Evolutionary conservation across 2,329 filamentous ascomycete genomes (phyloP).

Genomic region (Dendrostoma leiphaemia): DNA sequence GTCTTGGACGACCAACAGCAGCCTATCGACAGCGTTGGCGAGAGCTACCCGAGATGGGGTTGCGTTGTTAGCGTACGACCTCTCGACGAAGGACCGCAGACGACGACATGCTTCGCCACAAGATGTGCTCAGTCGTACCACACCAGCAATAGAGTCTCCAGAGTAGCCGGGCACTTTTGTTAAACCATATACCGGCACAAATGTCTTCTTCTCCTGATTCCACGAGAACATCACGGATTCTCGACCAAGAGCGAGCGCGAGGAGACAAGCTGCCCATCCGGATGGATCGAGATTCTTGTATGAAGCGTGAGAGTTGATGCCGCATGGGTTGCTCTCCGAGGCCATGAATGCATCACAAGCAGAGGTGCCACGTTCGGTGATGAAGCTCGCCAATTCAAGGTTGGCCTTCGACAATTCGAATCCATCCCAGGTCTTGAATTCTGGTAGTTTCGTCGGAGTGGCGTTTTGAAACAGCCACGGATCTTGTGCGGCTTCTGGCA

Average conservation of each 20-base stretch:
- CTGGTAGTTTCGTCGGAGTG: conserved; percentile 28
- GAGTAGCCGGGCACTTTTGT: conserved; percentile 59
- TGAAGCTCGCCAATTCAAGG: conserved; percentile 44
- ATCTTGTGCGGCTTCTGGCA: conserved; percentile 29
- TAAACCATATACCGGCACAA: conserved; percentile 45
- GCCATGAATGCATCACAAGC: conserved; percentile 64
- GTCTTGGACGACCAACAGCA: conserved; percentile 48
- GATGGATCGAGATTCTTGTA: conserved; percentile 43
- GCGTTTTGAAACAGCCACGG: conserved; percentile 47
- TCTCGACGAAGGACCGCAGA: conserved; percentile 45
- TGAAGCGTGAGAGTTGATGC: conserved; percentile 35
- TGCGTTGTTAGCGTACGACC: conserved; percentile 41
- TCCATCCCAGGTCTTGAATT: conserved; percentile 67
- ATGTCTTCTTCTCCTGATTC: conserved; percentile 49
- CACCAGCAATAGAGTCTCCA: conserved; percentile 42
- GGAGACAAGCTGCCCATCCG: conserved; percentile 55
- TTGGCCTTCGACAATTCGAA: conserved; percentile 50
- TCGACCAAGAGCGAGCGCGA: conserved; percentile 67
- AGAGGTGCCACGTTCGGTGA: conserved; percentile 66
- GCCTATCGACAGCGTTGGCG: conserved; percentile 45
- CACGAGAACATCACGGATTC: conserved; percentile 70
- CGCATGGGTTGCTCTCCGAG: conserved; percentile 38
- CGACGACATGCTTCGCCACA: conserved; percentile 47
- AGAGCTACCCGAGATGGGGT: conserved; percentile 51
- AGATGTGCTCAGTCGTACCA: conserved; percentile 46